Conservation (phyloP, 2,329 filamentous ascomycete species). For the Botrytis elliptica region DNA sequence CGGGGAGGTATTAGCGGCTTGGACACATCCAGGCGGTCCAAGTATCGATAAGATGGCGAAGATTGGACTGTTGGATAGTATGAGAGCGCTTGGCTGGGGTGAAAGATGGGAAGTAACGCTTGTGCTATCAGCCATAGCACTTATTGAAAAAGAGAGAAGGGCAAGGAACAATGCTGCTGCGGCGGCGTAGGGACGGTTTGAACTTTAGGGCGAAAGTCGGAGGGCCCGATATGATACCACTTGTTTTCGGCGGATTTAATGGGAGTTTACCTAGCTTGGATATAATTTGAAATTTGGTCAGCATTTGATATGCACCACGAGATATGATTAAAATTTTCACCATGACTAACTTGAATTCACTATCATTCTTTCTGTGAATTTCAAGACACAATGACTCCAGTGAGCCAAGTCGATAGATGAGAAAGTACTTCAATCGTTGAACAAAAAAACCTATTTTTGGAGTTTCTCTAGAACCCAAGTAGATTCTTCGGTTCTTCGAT, state of each 20-base stretch:
- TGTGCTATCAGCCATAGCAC: slow-evolving; percentile 10
- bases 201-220: not conserved
- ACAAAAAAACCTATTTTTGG: not conserved
- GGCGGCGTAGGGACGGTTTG: not conserved
- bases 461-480: not conserved
- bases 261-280: not conserved
- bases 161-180: not conserved
- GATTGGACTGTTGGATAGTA: slow-evolving; percentile 14
- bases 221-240: not conserved
- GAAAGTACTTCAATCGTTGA: too few species aligned
- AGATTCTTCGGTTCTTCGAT: not conserved
- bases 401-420: not conserved
- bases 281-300: not conserved
- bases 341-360: not conserved
- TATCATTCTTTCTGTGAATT: not conserved
- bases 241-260: not conserved
- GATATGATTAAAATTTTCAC: not conserved
- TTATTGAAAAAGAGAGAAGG: slow-evolving; percentile 4
- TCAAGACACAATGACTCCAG: not conserved
- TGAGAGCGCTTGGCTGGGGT: slow-evolving; percentile 1
- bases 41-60: slow-evolving; percentile 9
- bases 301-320: not conserved
- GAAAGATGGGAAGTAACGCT: slow-evolving; percentile 19
- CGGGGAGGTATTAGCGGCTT: slow-evolving; percentile 10
- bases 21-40: not conserved